Evolutionary conservation across 1,139 yeast species (phyloP).

Genomic region (Meyerozyma smithsonii): DNA sequence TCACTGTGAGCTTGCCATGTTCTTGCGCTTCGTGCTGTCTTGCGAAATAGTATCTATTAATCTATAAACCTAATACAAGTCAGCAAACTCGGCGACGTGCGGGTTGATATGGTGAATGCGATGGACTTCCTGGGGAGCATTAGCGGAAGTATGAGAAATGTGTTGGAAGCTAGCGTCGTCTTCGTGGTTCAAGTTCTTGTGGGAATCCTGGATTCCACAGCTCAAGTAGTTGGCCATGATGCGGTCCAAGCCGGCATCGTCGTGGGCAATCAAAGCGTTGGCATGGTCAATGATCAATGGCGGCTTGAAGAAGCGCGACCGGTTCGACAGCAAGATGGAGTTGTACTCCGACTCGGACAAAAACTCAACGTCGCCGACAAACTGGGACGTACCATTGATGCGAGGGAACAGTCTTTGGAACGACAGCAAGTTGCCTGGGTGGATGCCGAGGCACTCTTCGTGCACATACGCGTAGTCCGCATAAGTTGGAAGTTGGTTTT

Average conservation of each 20-base stretch:
- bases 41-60: too few species aligned
- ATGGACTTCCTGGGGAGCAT: constrained; percentile 5
- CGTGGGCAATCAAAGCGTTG: constrained; percentile 47
- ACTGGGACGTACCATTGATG: constrained; percentile 12
- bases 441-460: constrained; percentile 35
- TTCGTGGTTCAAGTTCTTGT: constrained; percentile 10
- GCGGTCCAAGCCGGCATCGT: constrained; percentile 38
- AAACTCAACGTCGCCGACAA: constrained; percentile 20
- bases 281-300: constrained; percentile 59
- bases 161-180: constrained; percentile 8
- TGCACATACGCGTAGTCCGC: constrained; percentile 32
- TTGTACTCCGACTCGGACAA: constrained; percentile 19
- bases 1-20: too few species aligned
- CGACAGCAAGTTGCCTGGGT: constrained; percentile 38
- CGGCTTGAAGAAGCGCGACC: constrained; percentile 12
- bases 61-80: constrained; percentile 28
- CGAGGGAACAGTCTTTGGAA: constrained; percentile 23
- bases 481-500: constrained; percentile 22
- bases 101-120: constrained; percentile 31
- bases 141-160: constrained; percentile 6
- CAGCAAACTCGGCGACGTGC: constrained; percentile 46
- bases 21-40: too few species aligned
- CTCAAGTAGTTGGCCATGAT: constrained; percentile 39
- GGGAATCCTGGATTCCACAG: constrained; percentile 33
- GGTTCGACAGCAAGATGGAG: constrained; percentile 5